These are phyloP conservation scores for Entomortierella chlamydospora DNA, from an alignment of 192 early-diverging fungal genomes.

Conservation along the genomic window DNA sequence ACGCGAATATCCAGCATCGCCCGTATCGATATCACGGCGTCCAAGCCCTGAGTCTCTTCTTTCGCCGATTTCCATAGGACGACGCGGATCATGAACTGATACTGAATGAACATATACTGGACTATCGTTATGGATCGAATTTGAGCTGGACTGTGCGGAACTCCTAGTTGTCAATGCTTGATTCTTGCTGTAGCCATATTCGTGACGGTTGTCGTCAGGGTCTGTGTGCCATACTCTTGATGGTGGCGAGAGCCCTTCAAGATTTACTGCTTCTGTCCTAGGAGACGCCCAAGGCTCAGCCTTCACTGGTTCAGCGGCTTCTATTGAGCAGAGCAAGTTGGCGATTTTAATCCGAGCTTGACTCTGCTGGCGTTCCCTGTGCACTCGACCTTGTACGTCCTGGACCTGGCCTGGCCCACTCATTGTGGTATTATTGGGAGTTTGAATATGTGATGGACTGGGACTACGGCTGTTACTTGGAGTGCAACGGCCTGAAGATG, in stretches of 20 bases:
- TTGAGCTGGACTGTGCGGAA: neutral
- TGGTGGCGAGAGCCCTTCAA: conserved; percentile 12
- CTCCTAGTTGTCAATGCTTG: too few relatives aligned
- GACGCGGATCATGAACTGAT: neutral
- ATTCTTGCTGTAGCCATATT: conserved; percentile 1
- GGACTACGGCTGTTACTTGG: neutral
- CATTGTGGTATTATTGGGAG: neutral
- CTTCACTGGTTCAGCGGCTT: conserved; percentile 7
- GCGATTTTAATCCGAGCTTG: conserved; percentile 28
- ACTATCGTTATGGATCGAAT: neutral
- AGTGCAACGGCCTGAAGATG: neutral
- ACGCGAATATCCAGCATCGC: neutral
- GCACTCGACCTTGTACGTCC: conserved; percentile 5
- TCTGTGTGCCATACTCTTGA: neutral
- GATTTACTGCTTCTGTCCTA: conserved; percentile 12
- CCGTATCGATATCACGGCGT: conserved; percentile 10
- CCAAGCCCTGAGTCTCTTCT: conserved; percentile 24
- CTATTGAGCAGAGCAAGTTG: conserved; percentile 35
- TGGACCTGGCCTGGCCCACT: conserved; percentile 21
- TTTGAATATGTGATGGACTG: neutral
- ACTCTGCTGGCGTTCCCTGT: conserved; percentile 9
- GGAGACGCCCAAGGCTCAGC: conserved; percentile 21
- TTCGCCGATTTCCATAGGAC: neutral
- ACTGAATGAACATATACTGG: neutral
- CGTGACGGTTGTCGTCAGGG: neutral